Evolutionary conservation across 2,329 filamentous ascomycete genomes (phyloP), one percentile per base, ranked within the genome.

Genomic region (Microdochium trichocladiopsis): DNA sequence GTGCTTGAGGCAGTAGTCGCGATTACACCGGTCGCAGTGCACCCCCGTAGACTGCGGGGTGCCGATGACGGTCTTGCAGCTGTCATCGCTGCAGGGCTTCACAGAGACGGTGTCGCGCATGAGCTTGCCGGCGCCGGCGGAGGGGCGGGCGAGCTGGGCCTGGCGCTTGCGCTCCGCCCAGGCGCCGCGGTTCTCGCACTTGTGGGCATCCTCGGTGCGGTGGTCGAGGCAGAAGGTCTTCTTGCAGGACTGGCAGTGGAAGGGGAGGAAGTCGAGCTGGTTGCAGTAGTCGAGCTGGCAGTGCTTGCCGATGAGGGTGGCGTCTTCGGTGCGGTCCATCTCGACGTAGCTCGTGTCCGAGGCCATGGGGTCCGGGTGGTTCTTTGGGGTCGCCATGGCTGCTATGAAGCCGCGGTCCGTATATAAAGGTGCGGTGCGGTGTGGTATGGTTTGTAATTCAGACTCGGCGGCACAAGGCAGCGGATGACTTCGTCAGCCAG

Each of bases 181-280:
- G 51, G 80, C 82, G 55, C 83, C 83, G 2, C 71, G 74, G 50
- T 81, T 74, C 50, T 72, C 61, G 69, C 83, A 87, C 64, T 83
- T 80, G 73, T 99, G 95, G 0, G 89, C 74, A 21, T 83, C 81
- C 73, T 97, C 93, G 62, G 84, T 87, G 52, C 93, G 88, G 76
- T 99, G 94, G 66, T 97, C 93, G 59, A 95, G 87, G 69, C 95
- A 99, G 74, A 85, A 99, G 16, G 87, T 93, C 53, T 82, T 80
- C 57, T 69, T 80, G 73, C 94, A 99, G 60, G 88, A 94, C 67
- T 95, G 89, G 74, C 94, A 99, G 65, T 84, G 80, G 70, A 97
- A 97, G 3, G 94, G 94, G 4, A 99, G 83, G 69, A 99, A 97
- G 72, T 97, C 94, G 55, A 97, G 88, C 66, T 94, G 88, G 67